These are phyloP conservation scores for Cryptosporidium felis DNA, from an alignment of 169 alveolate species.

Conservation along the genomic window DNA sequence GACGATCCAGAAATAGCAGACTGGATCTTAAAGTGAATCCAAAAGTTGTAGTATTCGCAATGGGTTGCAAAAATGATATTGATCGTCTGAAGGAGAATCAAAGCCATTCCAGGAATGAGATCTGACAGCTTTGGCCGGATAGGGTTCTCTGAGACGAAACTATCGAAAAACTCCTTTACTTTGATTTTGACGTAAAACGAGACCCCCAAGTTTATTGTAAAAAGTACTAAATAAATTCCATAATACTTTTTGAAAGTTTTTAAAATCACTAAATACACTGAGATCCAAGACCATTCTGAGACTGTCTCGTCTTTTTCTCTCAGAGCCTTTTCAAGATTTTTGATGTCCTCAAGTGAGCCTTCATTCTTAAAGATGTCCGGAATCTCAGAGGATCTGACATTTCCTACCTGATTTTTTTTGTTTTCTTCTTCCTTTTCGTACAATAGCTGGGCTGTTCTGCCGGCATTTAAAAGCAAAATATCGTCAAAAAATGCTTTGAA, in stretches of 20 bases:
- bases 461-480: constrained; percentile 20
- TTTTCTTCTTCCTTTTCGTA: not conserved
- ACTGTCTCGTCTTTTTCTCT: not conserved
- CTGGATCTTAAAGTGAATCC: constrained; percentile 52
- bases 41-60: constrained; percentile 33
- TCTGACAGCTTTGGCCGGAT: not conserved
- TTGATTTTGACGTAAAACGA: not conserved
- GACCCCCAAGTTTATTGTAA: not conserved
- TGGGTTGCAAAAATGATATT: constrained; percentile 45
- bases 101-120: not conserved
- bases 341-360: not conserved
- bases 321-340: not conserved
- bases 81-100: constrained; percentile 7
- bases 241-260: constrained; percentile 6
- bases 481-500: constrained; percentile 9
- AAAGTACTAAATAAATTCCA: constrained; percentile 18
- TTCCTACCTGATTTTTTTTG: constrained; percentile 1
- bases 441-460: not conserved
- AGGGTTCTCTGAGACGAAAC: not conserved
- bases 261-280: not conserved
- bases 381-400: constrained; percentile 4
- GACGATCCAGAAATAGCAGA: constrained; percentile 69
- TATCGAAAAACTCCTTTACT: constrained; percentile 10
- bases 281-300: constrained; percentile 2
- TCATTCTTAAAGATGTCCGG: not conserved